Evolutionary conservation across 805 yeast species (phyloP).

Genomic region (Yarrowia deformans): DNA sequence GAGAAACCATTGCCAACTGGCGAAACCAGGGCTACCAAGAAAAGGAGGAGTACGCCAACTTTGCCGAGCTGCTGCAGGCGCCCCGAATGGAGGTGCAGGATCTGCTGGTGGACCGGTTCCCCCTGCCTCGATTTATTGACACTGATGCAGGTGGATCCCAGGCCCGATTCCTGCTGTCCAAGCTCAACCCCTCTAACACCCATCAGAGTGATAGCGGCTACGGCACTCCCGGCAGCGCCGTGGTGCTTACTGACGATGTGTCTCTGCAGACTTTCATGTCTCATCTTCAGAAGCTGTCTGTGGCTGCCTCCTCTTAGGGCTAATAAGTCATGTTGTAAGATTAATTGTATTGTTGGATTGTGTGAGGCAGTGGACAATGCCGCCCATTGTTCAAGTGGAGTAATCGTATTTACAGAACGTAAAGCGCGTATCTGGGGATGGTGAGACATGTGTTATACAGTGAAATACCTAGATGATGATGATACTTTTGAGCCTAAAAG

Average conservation of each 20-base stretch:
- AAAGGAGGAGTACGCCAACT: conserved; percentile 81
- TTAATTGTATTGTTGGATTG: conserved; percentile 30
- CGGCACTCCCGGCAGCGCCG: conserved; percentile 67
- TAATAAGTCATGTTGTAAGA: conserved; percentile 19
- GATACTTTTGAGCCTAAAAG: neutral
- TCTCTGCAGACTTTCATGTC: conserved; percentile 93
- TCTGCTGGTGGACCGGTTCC: conserved; percentile 86
- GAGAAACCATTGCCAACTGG: conserved; percentile 92
- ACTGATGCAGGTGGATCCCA: conserved; percentile 97
- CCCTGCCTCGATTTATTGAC: conserved; percentile 92
- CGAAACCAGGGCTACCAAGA: conserved; percentile 89
- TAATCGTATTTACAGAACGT: too few relatives aligned
- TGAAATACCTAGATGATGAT: neutral
- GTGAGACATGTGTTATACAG: neutral
- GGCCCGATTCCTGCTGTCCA: conserved; percentile 90
- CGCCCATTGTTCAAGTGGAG: too few relatives aligned
- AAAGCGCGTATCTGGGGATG: neutral
- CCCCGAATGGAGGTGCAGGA: conserved; percentile 92
- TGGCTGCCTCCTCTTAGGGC: conserved; percentile 53
- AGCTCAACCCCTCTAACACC: conserved; percentile 88
- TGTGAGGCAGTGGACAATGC: neutral
- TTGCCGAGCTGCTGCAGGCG: conserved; percentile 78
- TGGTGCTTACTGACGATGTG: conserved; percentile 96
- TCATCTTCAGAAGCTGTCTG: conserved; percentile 91
- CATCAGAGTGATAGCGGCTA: conserved; percentile 63